These are phyloP conservation scores for Podaxis carcinomalis DNA, from an alignment of 768 basidiomycete species.

Conservation along the genomic window DNA sequence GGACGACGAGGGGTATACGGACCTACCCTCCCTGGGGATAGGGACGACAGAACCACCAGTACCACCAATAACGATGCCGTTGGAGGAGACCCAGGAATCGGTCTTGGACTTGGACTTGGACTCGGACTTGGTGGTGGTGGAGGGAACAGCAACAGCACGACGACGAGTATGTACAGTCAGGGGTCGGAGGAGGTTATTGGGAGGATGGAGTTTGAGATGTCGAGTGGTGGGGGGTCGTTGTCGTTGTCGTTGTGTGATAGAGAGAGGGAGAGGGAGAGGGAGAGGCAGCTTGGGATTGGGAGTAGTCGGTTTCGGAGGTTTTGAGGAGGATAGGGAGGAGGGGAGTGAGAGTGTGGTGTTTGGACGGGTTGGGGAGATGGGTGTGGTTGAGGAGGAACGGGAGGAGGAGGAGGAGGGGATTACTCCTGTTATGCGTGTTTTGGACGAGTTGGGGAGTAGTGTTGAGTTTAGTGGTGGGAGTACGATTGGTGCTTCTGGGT, in stretches of 20 bases:
- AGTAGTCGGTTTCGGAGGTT: slow-evolving; percentile 12
- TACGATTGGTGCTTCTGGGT: neutral
- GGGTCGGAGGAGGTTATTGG: slow-evolving; percentile 55
- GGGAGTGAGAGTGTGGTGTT: neutral
- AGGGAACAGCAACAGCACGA: neutral
- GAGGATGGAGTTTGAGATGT: slow-evolving; percentile 34
- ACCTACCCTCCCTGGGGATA: neutral
- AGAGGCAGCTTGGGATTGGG: slow-evolving; percentile 9
- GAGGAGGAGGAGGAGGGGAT: slow-evolving; percentile 2
- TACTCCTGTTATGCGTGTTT: slow-evolving; percentile 5
- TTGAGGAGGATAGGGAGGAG: neutral
- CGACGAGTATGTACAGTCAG: slow-evolving; percentile 22
- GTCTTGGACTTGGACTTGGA: neutral
- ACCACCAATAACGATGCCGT: neutral
- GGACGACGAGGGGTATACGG: neutral
- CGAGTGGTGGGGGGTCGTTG: neutral
- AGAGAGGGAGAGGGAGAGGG: neutral
- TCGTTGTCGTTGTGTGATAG: neutral
- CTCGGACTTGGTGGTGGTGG: neutral
- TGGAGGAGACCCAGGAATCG: neutral
- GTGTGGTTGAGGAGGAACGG: neutral
- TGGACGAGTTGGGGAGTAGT: slow-evolving; percentile 4
- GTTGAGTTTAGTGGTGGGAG: slow-evolving; percentile 2
- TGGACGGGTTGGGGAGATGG: neutral
- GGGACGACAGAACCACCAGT: no score